Evolutionary conservation across 2,329 filamentous ascomycete genomes (phyloP).

Genomic region (Hymenoscyphus repandus): DNA sequence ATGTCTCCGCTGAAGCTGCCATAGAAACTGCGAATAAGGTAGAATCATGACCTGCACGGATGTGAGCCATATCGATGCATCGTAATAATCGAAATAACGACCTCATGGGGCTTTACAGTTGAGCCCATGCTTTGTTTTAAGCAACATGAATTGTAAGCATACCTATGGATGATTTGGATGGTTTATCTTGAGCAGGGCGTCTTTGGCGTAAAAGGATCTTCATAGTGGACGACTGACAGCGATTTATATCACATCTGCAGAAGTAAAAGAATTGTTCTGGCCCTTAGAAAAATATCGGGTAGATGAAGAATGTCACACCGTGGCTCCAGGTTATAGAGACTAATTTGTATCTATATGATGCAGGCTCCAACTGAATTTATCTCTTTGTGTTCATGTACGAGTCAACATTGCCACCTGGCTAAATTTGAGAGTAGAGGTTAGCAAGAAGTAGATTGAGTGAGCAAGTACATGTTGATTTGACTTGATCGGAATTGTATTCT

Average conservation of each 20-base stretch:
- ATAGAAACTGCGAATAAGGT: conserved; percentile 22
- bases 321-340: no score
- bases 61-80: neutral
- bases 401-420: no score
- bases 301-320: neutral
- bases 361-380: no score
- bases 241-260: no score
- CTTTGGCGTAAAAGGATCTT: conserved; percentile 11
- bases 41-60: neutral
- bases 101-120: neutral
- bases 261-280: no score
- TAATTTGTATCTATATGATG: no score
- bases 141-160: conserved; percentile 6
- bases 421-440: no score
- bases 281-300: no score
- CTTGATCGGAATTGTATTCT: no score
- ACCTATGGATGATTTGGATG: conserved; percentile 1
- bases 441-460: no score
- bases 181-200: conserved; percentile 16
- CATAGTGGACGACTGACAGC: neutral
- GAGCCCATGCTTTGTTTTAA: neutral
- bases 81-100: neutral
- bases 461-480: no score
- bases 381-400: no score
- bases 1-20: conserved; percentile 28